phyloP scores from a whole-genome alignment of 2,329 filamentous ascomycete genomes.

The Dactylonectria estremocensis region DNA sequence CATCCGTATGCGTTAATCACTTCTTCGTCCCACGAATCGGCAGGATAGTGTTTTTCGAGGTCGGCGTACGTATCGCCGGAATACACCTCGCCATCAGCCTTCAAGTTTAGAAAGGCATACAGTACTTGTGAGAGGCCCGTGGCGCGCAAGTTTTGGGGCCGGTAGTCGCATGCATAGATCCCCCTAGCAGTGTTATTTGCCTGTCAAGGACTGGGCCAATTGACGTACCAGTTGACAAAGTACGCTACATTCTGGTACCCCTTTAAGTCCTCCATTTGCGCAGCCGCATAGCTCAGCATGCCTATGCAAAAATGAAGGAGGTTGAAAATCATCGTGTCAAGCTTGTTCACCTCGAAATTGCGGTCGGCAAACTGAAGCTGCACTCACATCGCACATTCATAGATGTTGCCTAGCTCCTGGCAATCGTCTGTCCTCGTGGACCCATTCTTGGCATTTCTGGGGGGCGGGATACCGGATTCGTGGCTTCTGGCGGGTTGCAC shows the following conservation, averaged over 20 bases:
- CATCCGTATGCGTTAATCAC: constrained; percentile 85
- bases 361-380: constrained; percentile 9
- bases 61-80: constrained; percentile 80
- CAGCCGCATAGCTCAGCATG: constrained; percentile 6
- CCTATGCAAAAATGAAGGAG: constrained; percentile 12
- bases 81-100: constrained; percentile 78
- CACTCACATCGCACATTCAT: constrained; percentile 8
- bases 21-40: constrained; percentile 76
- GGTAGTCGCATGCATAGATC: constrained; percentile 82
- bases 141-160: constrained; percentile 78
- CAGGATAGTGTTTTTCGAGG: constrained; percentile 78
- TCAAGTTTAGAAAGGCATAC: constrained; percentile 85
- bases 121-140: constrained; percentile 82
- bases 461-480: constrained; percentile 7
- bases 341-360: constrained; percentile 7
- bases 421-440: constrained; percentile 4
- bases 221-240: constrained; percentile 65
- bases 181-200: constrained; percentile 61
- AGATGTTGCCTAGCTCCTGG: constrained; percentile 9
- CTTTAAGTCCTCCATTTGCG: constrained; percentile 16
- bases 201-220: constrained; percentile 7
- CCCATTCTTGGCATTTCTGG: constrained; percentile 1
- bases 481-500: constrained; percentile 9
- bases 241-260: constrained; percentile 62
- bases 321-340: constrained; percentile 11